Evolutionary conservation across 2,329 filamentous ascomycete genomes (phyloP).

Genomic region (Leptodontidium sp.): DNA sequence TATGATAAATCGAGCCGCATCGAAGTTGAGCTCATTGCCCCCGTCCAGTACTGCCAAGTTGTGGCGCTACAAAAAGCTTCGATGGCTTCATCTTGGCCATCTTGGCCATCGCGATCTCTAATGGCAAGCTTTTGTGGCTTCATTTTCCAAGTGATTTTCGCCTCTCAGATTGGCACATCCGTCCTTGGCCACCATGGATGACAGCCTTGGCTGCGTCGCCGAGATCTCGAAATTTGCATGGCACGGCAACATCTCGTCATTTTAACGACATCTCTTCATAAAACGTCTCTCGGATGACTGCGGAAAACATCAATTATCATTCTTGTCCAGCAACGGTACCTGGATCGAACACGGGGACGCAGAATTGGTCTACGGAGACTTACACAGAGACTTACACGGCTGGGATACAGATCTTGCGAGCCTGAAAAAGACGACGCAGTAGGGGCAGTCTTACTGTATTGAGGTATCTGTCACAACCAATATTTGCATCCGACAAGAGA

Average conservation of each 20-base stretch:
- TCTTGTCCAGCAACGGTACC: neutral
- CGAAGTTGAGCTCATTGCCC: neutral
- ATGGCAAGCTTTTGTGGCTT: conserved; percentile 11
- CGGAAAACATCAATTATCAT: neutral
- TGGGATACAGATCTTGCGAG: neutral
- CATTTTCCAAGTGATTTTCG: neutral
- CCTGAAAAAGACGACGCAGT: neutral
- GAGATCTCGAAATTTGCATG: neutral
- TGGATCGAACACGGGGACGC: neutral
- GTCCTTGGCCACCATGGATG: conserved; percentile 10
- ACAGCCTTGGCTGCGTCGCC: neutral
- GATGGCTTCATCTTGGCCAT: neutral
- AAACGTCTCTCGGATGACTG: neutral
- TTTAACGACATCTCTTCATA: neutral
- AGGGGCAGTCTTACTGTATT: neutral
- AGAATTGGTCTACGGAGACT: neutral
- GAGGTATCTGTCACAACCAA: neutral
- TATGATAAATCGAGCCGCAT: no score
- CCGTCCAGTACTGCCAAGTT: neutral
- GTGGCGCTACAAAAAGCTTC: conserved; percentile 10
- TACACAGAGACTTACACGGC: neutral
- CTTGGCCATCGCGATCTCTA: neutral
- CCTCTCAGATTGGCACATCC: neutral
- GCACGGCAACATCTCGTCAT: neutral
- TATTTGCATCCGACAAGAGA: neutral